Percentiles rank a stretch among this genome's conserved stretches.
These are phyloP conservation scores for Westerdykella ornata DNA, from an alignment of 2,329 filamentous ascomycete species.

Conservation along the genomic window DNA sequence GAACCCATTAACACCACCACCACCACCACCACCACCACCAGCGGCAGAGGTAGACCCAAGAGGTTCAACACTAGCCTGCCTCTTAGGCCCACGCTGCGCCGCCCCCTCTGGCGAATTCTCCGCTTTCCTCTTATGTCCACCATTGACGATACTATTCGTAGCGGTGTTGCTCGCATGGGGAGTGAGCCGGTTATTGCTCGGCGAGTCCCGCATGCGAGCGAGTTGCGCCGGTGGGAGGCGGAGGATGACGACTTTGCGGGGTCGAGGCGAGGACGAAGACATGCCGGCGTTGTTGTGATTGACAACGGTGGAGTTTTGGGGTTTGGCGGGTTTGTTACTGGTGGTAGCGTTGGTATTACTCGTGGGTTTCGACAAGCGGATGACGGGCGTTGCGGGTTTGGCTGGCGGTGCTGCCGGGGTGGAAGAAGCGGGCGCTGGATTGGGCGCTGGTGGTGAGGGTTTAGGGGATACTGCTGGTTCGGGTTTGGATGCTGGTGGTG, in stretches of 20 bases:
- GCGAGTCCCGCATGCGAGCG: constrained; percentile 3
- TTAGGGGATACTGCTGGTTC: not conserved
- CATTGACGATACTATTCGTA: not conserved
- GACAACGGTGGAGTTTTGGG: constrained; percentile 9
- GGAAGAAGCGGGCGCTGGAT: constrained; percentile 7
- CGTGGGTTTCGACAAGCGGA: not conserved
- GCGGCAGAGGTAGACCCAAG: no score
- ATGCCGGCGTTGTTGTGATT: no score
- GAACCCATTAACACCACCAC: constrained; percentile 10
- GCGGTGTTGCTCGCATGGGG: no score
- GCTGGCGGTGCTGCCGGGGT: constrained; percentile 10
- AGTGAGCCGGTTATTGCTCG: not conserved
- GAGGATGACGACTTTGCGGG: constrained; percentile 14
- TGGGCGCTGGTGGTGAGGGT: not conserved
- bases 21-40: no score
- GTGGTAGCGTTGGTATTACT: not conserved
- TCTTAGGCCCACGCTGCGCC: constrained; percentile 20
- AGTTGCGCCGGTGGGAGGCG: constrained; percentile 12
- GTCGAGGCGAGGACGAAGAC: no score
- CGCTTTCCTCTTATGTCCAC: constrained; percentile 19
- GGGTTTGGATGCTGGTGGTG: constrained; percentile 3
- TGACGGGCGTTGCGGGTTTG: not conserved
- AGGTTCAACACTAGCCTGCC: constrained; percentile 23
- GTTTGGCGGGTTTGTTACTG: constrained; percentile 5
- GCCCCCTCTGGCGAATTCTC: constrained; percentile 7